Base-by-base conservation (phyloP, 805 yeast genomes). In the Hanseniaspora pseudoguilliermondii region DNA sequence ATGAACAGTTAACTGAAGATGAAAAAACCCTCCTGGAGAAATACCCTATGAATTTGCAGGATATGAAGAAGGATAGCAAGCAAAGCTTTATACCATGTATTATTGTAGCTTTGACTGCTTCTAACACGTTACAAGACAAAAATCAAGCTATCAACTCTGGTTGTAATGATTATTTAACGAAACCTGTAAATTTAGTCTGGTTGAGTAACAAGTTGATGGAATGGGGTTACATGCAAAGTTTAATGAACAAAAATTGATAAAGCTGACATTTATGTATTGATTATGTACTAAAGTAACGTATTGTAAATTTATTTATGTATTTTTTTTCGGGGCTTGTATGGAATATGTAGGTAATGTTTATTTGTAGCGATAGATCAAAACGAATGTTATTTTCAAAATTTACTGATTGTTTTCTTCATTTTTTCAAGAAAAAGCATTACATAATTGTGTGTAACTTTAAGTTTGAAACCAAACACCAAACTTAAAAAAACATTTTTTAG, bases 171-270 rank as follows among this genome's bases (percentile, higher is more conserved):
- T 93, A 84, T 71, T 71, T 93, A 61, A 93, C 97, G 10, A 93
- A 93, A 62, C 99, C 99, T 0, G 97, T 93, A 9, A 91, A 89
- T 62, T 73, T 91, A 61, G 86, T 81, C 49, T 93, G 99, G 99
- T 73, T 93, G 48, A 86, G 89, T 63, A 87, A 86, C 65, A 93
- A 93, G 69, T 86, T 93, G 53, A 84, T 89, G 0, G 97, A 91
- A 69, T 93, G 97, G 97, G 97, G 98, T 0, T 91, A 97, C 69
- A 91, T 91, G 97, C 98, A 91, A 70, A 97, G 97, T 0, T 72
- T 91, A 50, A 90, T 91, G 66, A 46, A 95, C 91, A 69, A 39
- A 21, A 36, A 20, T 10, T 42, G 16, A 20, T 23, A n/a, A 29
- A 16, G n/a, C 16, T n/a, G 9, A 29, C 13, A 25, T 7, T 15